These are phyloP conservation scores for Colletotrichum euphorbiae DNA, from an alignment of 2,329 filamentous ascomycete genomes.

Conservation along the genomic window DNA sequence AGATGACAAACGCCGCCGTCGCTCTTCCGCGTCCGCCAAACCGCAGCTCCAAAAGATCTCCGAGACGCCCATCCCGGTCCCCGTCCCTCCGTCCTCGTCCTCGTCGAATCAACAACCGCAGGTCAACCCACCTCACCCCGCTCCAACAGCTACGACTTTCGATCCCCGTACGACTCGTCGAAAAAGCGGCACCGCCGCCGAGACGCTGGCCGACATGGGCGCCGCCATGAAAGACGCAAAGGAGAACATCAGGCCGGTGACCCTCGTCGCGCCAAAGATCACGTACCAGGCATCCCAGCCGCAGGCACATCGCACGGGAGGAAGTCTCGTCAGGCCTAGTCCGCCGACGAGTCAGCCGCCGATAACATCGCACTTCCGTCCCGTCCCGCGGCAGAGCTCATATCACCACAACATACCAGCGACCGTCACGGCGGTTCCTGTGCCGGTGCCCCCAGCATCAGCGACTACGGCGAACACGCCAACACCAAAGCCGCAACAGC, in stretches of 20 bases:
- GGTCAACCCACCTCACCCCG: neutral
- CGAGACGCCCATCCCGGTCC: slow-evolving; percentile 32
- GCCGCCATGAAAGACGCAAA: slow-evolving; percentile 39
- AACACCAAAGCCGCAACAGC: slow-evolving; percentile 44
- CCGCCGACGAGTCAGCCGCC: slow-evolving; percentile 41
- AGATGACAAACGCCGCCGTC: slow-evolving; percentile 43
- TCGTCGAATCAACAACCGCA: slow-evolving; percentile 4
- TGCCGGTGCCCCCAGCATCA: slow-evolving; percentile 38
- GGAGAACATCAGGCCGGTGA: slow-evolving; percentile 47
- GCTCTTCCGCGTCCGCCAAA: slow-evolving; percentile 19
- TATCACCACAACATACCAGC: slow-evolving; percentile 22
- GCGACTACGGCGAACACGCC: neutral
- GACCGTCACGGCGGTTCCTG: slow-evolving; percentile 23
- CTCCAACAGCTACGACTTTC: neutral
- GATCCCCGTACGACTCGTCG: slow-evolving; percentile 28
- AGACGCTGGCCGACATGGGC: slow-evolving; percentile 16
- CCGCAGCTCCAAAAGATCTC: slow-evolving; percentile 17
- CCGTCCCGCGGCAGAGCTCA: slow-evolving; percentile 12
- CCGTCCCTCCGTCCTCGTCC: slow-evolving; percentile 3
- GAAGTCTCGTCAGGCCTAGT: slow-evolving; percentile 39
- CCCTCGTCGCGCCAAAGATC: slow-evolving; percentile 55
- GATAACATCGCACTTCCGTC: slow-evolving; percentile 36
- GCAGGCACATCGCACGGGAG: slow-evolving; percentile 39
- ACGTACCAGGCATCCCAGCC: slow-evolving; percentile 54
- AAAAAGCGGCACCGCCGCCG: slow-evolving; percentile 22